A percentile compares a stretch with the other conserved stretches of the same genome.
Conservation (phyloP, 2,329 filamentous ascomycete species). For the Pseudogymnoascus sp. region DNA sequence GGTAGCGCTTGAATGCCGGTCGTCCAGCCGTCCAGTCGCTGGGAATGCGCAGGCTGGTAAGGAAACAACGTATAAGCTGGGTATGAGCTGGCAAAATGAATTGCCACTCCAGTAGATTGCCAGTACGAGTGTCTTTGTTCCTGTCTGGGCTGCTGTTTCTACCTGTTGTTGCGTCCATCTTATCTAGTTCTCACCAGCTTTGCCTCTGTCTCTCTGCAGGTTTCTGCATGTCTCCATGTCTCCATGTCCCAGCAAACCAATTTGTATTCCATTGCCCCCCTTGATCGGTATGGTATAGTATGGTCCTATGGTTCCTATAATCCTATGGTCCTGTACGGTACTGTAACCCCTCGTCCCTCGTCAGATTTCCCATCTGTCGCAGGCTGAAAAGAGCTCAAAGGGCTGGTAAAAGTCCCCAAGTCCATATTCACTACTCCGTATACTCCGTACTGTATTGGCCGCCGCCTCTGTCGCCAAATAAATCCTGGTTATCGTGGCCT, state of each 20-base stretch:
- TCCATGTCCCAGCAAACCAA: background rate
- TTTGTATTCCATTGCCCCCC: constrained; percentile 1
- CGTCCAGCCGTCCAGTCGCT: background rate
- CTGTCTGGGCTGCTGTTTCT: constrained; percentile 4
- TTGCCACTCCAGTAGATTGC: constrained; percentile 5
- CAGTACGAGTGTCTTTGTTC: background rate
- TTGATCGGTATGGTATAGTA: background rate
- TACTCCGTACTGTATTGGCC: constrained; percentile 4
- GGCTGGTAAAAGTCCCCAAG: background rate
- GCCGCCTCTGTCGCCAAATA: constrained; percentile 4
- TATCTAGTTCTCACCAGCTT: constrained; percentile 3
- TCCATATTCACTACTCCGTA: background rate
- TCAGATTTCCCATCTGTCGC: constrained; percentile 8
- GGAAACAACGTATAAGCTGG: constrained; percentile 3
- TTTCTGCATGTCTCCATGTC: no score
- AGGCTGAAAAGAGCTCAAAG: constrained; percentile 6
- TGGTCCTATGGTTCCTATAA: no score
- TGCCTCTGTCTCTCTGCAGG: background rate
- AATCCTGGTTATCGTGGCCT: constrained; percentile 6
- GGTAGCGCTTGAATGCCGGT: background rate
- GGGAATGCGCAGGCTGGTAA: background rate
- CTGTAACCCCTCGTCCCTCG: background rate
- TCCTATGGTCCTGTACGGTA: no score
- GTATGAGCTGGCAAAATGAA: constrained; percentile 3
- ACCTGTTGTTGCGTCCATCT: background rate